A percentile compares a stretch with the other conserved stretches of the same genome.
phyloP scores from a whole-genome alignment of 176 grass and related monocot genomes.

The Lolium perenne region DNA sequence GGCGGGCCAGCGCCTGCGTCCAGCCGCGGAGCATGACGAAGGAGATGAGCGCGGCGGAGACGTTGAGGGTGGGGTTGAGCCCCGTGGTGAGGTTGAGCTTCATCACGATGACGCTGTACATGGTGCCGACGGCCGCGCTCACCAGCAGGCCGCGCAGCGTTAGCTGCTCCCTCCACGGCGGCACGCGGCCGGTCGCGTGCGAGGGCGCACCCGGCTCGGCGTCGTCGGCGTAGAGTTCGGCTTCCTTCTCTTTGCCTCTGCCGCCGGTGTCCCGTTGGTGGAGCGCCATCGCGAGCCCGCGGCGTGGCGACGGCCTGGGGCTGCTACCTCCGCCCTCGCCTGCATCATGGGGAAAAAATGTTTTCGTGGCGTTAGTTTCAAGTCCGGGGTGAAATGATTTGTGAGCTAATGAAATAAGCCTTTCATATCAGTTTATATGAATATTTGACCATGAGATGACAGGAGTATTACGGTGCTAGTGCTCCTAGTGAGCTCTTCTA shows the following conservation, averaged over 20 bases:
- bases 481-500: background rate
- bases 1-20: constrained; percentile 65
- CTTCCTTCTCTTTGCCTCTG: background rate
- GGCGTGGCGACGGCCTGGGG: background rate
- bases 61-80: constrained; percentile 86
- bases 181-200: constrained; percentile 34
- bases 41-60: constrained; percentile 90
- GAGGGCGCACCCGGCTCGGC: constrained; percentile 18
- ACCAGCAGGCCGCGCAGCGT: constrained; percentile 75
- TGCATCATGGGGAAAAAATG: constrained; percentile 46
- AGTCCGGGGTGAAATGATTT: background rate
- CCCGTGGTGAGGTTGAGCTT: constrained; percentile 90
- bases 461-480: background rate
- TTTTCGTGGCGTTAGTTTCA: constrained; percentile 47
- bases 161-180: constrained; percentile 76
- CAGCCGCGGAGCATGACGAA: constrained; percentile 89
- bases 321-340: constrained; percentile 42
- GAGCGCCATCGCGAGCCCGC: constrained; percentile 37
- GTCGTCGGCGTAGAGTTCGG: constrained; percentile 31
- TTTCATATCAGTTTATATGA: background rate
- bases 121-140: constrained; percentile 72
- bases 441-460: background rate
- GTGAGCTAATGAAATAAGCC: background rate
- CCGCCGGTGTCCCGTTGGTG: constrained; percentile 27
- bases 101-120: constrained; percentile 95